Base-by-base conservation (phyloP, 2,329 filamentous ascomycete species). In the Phyllosticta paracitricarpa region DNA sequence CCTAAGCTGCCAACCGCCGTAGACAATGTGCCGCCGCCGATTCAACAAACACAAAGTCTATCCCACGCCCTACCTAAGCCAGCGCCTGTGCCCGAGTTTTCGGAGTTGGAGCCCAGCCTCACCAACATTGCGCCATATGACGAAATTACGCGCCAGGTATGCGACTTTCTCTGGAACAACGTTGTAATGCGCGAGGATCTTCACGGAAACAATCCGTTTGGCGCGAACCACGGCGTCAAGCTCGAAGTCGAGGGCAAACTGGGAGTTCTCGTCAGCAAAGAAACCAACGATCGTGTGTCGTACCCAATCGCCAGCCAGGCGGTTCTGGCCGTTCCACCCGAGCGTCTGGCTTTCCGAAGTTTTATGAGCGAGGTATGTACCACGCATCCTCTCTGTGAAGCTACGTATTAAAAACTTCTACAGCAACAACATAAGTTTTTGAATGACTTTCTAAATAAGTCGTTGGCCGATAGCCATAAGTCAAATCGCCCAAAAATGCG, bases 161-260 rank as follows among this genome's bases (percentile, higher is more conserved):
- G 88, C 64, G 89, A 96, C 70, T 96, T 91, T 68, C 77, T 97
- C 10, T 95, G 86, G 70, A 72, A 83, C 56, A 80, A 88, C 61
- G 86, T 94, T 19, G 81, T 94, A 6, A 78, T 81, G 58, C 84
- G 85, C 63, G 79, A 82, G n/a, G 84, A 89, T 65, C 75, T 85
- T 22, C 56, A 56, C 10, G 59, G 54, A 17, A 54, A 54, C 25
- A 30, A 53, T 28, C 59, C 54, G 6, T 52, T 52, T 25, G 56
- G 58, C 78, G 77, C 10, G 79, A 86, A 48, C 81, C 71, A 1
- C 75, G 81, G 61, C 77, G 80, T 10, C 81, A 83, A 17, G 85
- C 84, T 97, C 59, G 94, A 99, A 74, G 89, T 99, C 60, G 94
- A 99, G 76, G 94, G 91, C 9, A 97, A 97, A 73, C 79, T 97